These are phyloP conservation scores for Sarocladium oryzae DNA, from an alignment of 2,329 filamentous ascomycete species.

Conservation along the genomic window DNA sequence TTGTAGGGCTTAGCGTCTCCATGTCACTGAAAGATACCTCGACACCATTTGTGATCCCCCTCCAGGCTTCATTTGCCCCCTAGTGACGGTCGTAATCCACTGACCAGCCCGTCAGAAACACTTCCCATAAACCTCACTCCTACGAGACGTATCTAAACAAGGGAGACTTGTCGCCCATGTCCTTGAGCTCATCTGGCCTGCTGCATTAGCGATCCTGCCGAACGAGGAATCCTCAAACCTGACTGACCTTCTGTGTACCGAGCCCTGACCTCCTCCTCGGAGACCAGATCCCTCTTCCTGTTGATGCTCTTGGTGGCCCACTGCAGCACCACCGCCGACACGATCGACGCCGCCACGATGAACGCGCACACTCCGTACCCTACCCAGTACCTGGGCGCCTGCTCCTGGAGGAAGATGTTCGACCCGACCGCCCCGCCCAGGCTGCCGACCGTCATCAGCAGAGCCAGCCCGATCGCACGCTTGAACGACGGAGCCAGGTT, in stretches of 20 bases:
- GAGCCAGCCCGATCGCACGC: constrained; percentile 13
- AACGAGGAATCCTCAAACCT: background rate
- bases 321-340: constrained; percentile 2
- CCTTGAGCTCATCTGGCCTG: constrained; percentile 11
- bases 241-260: constrained; percentile 12
- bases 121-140: background rate
- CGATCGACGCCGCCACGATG: constrained; percentile 8
- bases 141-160: constrained; percentile 13
- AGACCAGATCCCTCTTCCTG: constrained; percentile 14
- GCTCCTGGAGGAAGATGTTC: constrained; percentile 12
- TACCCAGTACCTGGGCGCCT: constrained; percentile 10
- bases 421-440: constrained; percentile 11
- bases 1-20: too few relatives aligned
- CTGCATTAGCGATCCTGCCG: background rate
- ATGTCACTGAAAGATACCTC: too few relatives aligned
- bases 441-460: constrained; percentile 12
- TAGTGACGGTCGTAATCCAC: too few relatives aligned
- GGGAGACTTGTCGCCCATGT: constrained; percentile 16
- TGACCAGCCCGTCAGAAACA: too few relatives aligned
- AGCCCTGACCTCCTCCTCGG: constrained; percentile 14
- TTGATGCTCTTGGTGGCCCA: constrained; percentile 13
- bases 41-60: too few relatives aligned
- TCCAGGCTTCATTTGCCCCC: background rate
- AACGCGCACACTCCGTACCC: constrained; percentile 12
- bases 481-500: constrained; percentile 14